A percentile compares a stretch with the other conserved stretches of the same genome.
Evolutionary conservation across 441 rosid species (phyloP).

Genomic region (Erodium chrysanthum): DNA sequence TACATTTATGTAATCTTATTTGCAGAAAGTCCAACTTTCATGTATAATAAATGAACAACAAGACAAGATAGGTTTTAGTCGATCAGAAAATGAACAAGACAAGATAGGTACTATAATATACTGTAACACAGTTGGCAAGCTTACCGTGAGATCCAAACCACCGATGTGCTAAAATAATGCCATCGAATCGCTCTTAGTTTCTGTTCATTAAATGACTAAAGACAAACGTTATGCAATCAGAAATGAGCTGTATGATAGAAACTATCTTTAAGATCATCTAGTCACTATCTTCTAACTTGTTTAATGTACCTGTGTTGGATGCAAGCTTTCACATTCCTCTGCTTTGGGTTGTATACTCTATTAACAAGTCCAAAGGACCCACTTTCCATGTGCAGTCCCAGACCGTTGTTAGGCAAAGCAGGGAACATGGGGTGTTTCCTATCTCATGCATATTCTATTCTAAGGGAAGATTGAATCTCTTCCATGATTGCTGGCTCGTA

Average conservation of each 20-base stretch:
- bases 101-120: background rate
- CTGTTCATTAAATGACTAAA: background rate
- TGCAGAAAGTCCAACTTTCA: no score
- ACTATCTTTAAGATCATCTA: background rate
- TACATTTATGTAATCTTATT: background rate
- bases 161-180: background rate
- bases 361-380: constrained; percentile 15
- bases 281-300: background rate
- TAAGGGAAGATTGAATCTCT: constrained; percentile 15
- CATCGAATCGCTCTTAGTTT: background rate
- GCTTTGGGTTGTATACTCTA: background rate
- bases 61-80: no score
- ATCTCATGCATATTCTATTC: constrained; percentile 11
- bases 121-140: background rate
- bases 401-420: background rate
- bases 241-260: background rate
- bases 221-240: background rate
- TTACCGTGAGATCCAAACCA: background rate
- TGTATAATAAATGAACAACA: background rate
- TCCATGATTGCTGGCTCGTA: constrained; percentile 12
- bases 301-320: constrained; percentile 6
- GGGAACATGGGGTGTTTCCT: constrained; percentile 15
- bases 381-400: constrained; percentile 22
- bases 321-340: constrained; percentile 4
- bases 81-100: no score